Evolutionary conservation across 768 basidiomycete species (phyloP).

Genomic region (Tephrocybe rancida): DNA sequence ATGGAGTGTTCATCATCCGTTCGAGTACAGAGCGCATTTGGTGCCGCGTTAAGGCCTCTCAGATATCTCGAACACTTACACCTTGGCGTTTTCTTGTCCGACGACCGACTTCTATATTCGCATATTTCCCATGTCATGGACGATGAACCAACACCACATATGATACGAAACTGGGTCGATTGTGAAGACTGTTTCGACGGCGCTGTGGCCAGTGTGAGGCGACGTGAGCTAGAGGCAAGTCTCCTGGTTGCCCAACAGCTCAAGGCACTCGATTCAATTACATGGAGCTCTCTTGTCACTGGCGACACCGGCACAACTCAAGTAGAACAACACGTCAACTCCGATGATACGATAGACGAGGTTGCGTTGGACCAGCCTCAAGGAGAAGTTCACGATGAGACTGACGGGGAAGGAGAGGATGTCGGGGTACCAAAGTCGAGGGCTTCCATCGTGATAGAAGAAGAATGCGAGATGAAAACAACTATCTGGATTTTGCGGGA

Average conservation of each 20-base stretch:
- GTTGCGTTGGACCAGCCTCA: slow-evolving; percentile 12
- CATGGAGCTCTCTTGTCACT: slow-evolving; percentile 56
- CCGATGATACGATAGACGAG: slow-evolving; percentile 18
- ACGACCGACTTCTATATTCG: slow-evolving; percentile 46
- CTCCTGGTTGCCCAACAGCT: slow-evolving; percentile 45
- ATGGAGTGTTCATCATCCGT: background rate
- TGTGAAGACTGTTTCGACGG: slow-evolving; percentile 38
- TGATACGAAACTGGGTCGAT: slow-evolving; percentile 30
- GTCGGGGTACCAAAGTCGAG: background rate
- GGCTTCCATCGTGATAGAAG: background rate
- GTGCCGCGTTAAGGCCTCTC: slow-evolving; percentile 46
- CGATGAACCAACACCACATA: slow-evolving; percentile 22
- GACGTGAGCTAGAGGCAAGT: slow-evolving; percentile 50
- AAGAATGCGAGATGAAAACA: slow-evolving; percentile 27
- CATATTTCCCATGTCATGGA: slow-evolving; percentile 47
- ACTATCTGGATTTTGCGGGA: slow-evolving; percentile 42
- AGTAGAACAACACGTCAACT: slow-evolving; percentile 9
- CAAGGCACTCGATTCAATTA: slow-evolving; percentile 42
- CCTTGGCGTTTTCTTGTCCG: slow-evolving; percentile 66
- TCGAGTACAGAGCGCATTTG: slow-evolving; percentile 40
- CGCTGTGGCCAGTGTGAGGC: slow-evolving; percentile 32
- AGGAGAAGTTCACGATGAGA: slow-evolving; percentile 12
- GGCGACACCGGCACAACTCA: background rate
- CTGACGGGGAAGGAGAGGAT: slow-evolving; percentile 15
- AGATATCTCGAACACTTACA: slow-evolving; percentile 49